Evolutionary conservation across 2,329 filamentous ascomycete genomes (phyloP), one percentile per base, ranked within the genome.

Genomic region (Penicillium psychrosexuale): DNA sequence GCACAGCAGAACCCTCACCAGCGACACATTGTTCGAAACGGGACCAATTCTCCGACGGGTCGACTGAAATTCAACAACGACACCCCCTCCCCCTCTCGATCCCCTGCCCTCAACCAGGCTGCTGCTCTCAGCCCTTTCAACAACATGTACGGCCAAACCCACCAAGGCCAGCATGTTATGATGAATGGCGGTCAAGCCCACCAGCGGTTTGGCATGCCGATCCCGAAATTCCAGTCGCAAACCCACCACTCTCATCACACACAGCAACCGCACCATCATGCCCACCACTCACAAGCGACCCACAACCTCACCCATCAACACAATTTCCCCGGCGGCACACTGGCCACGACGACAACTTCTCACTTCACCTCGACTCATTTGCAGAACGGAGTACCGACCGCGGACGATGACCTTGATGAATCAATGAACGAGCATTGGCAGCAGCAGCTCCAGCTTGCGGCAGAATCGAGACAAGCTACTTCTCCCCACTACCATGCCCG

Each of bases 371-470:
- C 80, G 30, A 77, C 76, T 53, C 82, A 84, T 63, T 69, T 85
- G 44, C 82, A 84, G 54, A 86, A 86, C 67, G 82, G 83, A 38
- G 82, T 81, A 8, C 79, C 82, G 7, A 74, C 74, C 43, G 79
- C 78, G 55, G 81, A 84, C 60, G 82, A 80, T 57, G 80, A 79
- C 31, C 69, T 82, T 27, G 80, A 78, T 59, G 84, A 85, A 58
- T 78, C 81, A n/a, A 78, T 81, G 61, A 84, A 80, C 61, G 82
- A 85, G 61, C 89, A 96, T 73, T 97, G 92, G 92, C 86, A 88
- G 61, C 88, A 94, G 69, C 94, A 99, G 75, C 75, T 96, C 61
- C 86, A 89, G 59, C 77, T 92, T 66, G 88, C 87, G 60, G 89
- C 92, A 62, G 88, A 91, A 59, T 85, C 90, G 42, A 78, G 83